A percentile compares a stretch with the other conserved stretches of the same genome.
Conservation (phyloP, 257 asterid species). For the Solanum lignicaule region DNA sequence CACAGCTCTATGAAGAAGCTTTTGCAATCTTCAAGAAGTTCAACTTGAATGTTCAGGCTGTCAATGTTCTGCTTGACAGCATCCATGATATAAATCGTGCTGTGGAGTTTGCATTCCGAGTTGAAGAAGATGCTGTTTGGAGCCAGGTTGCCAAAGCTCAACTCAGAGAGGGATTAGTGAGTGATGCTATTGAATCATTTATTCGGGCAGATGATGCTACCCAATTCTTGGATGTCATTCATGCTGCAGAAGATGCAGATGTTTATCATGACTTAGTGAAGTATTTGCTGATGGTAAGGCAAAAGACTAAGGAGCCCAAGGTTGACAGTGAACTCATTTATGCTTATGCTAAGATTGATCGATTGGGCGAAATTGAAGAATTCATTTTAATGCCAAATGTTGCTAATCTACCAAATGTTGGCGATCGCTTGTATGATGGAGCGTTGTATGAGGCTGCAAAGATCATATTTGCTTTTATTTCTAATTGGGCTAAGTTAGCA, state of each 20-base stretch:
- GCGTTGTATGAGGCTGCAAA: constrained; percentile 61
- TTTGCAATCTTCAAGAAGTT: constrained; percentile 93
- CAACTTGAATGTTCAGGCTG: constrained; percentile 98
- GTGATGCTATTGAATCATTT: constrained; percentile 97
- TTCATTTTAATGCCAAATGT: constrained; percentile 35
- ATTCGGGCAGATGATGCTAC: constrained; percentile 98
- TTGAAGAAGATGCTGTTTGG: constrained; percentile 98
- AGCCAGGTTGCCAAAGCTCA: constrained; percentile 99
- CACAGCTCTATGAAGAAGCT: constrained; percentile 85
- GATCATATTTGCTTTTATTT: constrained; percentile 83
- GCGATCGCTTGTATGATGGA: constrained; percentile 22
- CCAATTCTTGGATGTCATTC: constrained; percentile 82
- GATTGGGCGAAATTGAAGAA: constrained; percentile 93
- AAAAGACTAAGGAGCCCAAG: constrained; percentile 92
- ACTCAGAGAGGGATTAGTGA: constrained; percentile 89
- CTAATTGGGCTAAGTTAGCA: constrained; percentile 96
- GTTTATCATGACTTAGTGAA: constrained; percentile 94
- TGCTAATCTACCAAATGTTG: constrained; percentile 27
- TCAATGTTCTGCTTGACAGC: constrained; percentile 79
- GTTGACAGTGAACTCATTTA: constrained; percentile 97
- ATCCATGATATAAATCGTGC: constrained; percentile 92
- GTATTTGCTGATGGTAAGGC: constrained; percentile 96
- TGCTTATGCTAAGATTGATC: constrained; percentile 96
- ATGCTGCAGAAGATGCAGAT: constrained; percentile 76
- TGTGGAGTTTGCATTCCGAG: constrained; percentile 96